Evolutionary conservation across 225 moss, liverwort and hornwort species (phyloP), one percentile per base, ranked within the genome.

Genomic region (Rhytidiadelphus loreus): DNA sequence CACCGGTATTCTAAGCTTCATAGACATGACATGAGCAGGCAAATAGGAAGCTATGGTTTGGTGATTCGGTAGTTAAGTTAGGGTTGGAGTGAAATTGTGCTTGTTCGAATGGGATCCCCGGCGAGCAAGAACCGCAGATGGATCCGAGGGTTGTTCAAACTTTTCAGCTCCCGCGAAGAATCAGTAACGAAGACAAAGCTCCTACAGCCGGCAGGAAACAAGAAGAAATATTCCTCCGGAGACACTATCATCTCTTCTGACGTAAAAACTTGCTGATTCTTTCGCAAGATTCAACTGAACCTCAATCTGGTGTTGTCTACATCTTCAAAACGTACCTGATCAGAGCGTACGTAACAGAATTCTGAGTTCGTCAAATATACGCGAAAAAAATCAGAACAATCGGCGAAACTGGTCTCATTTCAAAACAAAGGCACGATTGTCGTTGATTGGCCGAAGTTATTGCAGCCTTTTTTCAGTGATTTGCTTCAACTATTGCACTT

Each of bases 91-190:
- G 69, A 57, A 26, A 62, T 87, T 57, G 62, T 57, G 50, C 61
- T 78, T 56, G 37, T 44, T 75, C 32, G 64, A 33, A 86, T 91
- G 92, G 88, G 59, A 86, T 86, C 81, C 46, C 83, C 71, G 52
- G 46, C 81, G 58, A 81, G 80, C 53, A 82, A 48, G 80, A 89
- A 86, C 56, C 58, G 90, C 75, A 91, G 83, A 29, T 87, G 92
- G 81, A 89, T 89, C 64, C 76, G 64, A 87, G 65, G 77, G 35
- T 77, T 85, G 62, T 59, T 89, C 88, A 89, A 88, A 62, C 48
- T 89, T 75, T 88, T 91, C 89, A 89, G 83, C 86, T 87, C 86
- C 81, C 39, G 26, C 32, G 71, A 89, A 70, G 77, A 80, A 83
- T 46, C 86, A 88, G 24, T 62, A 61, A 69, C 74, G 16, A 88